A percentile compares a stretch with the other conserved stretches of the same genome.
Evolutionary conservation across 257 asterid species (phyloP).

Genomic region (Forsythia suspensa): DNA sequence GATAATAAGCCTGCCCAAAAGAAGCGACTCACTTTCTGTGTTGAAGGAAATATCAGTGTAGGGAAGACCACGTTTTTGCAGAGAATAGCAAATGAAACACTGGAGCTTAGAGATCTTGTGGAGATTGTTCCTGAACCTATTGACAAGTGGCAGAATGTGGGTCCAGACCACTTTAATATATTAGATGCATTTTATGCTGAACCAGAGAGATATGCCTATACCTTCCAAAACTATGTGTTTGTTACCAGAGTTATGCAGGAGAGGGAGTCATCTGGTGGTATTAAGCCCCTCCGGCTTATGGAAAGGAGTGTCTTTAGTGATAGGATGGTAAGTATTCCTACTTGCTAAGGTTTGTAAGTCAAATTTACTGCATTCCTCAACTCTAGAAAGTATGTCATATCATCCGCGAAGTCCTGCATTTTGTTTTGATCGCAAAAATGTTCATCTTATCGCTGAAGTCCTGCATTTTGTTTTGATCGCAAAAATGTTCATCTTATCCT

Average conservation of each 20-base stretch:
- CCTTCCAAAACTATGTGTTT: constrained; percentile 94
- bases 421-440: background rate
- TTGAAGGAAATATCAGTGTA: constrained; percentile 96
- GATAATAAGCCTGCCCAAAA: constrained; percentile 40
- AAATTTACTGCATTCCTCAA: background rate
- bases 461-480: background rate
- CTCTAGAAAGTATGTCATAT: background rate
- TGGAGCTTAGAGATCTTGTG: constrained; percentile 91
- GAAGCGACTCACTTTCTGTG: constrained; percentile 86
- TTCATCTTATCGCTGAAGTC: background rate
- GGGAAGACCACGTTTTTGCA: constrained; percentile 93
- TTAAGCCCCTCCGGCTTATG: constrained; percentile 92
- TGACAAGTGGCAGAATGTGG: constrained; percentile 95
- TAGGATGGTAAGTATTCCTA: constrained; percentile 62
- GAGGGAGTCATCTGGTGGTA: constrained; percentile 76
- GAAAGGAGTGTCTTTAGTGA: constrained; percentile 98
- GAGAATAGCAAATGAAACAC: constrained; percentile 90
- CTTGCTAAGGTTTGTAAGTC: background rate
- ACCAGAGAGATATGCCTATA: constrained; percentile 95
- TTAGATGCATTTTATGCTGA: constrained; percentile 91
- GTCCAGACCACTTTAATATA: constrained; percentile 87
- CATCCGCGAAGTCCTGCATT: background rate
- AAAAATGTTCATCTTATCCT: background rate
- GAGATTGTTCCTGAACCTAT: constrained; percentile 94
- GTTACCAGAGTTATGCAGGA: constrained; percentile 96